A percentile compares a stretch with the other conserved stretches of the same genome.
These are phyloP conservation scores for Gloeophyllum trabeum DNA, from an alignment of 768 basidiomycete species.

Conservation along the genomic window DNA sequence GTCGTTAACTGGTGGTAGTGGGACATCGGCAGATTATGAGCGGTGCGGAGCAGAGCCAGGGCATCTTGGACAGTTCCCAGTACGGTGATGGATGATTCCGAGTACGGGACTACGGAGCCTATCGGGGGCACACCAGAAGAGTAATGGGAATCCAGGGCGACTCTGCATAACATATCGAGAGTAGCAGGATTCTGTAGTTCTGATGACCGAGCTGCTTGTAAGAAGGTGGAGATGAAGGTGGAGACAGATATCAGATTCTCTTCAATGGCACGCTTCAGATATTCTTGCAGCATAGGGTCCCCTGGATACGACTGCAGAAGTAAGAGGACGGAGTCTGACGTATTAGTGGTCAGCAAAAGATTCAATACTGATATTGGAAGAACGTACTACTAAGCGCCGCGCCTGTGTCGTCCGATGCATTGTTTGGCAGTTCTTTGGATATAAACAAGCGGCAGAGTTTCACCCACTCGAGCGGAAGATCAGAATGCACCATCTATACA, in stretches of 20 bases:
- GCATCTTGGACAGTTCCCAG: conserved; percentile 51
- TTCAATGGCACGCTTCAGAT: conserved; percentile 49
- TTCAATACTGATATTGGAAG: not conserved
- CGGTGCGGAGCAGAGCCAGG: conserved; percentile 44
- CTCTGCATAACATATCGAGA: conserved; percentile 57
- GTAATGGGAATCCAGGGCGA: conserved; percentile 55
- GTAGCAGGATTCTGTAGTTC: conserved; percentile 56
- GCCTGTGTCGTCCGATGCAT: conserved; percentile 33
- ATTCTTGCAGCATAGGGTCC: conserved; percentile 55
- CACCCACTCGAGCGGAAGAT: conserved; percentile 42
- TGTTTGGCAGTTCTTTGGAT: conserved; percentile 31
- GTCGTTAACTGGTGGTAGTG: conserved; percentile 46
- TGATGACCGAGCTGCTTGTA: conserved; percentile 53
- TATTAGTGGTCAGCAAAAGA: conserved; percentile 1
- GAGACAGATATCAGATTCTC: conserved; percentile 44
- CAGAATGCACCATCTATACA: conserved; percentile 5
- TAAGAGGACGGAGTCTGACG: conserved; percentile 54
- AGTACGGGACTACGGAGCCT: conserved; percentile 42
- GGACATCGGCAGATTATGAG: conserved; percentile 36
- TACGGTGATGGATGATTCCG: conserved; percentile 35
- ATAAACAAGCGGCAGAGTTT: conserved; percentile 52
- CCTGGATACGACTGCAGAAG: conserved; percentile 61
- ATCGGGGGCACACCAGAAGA: conserved; percentile 38
- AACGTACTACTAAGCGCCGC: conserved; percentile 45
- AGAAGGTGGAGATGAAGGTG: conserved; percentile 52